Evolutionary conservation across 2,329 filamentous ascomycete genomes (phyloP).

Genomic region (Tolypocladium inflatum): DNA sequence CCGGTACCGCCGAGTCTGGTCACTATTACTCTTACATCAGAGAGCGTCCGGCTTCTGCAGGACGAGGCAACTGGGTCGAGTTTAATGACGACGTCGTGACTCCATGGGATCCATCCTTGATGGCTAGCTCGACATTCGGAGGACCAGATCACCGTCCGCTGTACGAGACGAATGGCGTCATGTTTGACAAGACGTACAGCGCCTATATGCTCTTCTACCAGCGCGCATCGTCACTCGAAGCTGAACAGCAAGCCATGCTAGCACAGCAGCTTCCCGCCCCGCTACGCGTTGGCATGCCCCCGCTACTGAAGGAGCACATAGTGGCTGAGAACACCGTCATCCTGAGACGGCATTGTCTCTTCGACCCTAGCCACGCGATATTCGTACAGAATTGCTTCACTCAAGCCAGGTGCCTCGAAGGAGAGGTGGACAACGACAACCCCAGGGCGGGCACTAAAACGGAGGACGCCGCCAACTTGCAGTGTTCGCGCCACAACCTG

Average conservation of each 20-base stretch:
- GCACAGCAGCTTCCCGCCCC: conserved; percentile 18
- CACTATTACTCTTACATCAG: conserved; percentile 97
- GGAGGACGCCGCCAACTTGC: background rate
- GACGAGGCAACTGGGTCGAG: conserved; percentile 62
- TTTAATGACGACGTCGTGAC: conserved; percentile 88
- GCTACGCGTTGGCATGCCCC: conserved; percentile 34
- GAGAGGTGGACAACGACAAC: background rate
- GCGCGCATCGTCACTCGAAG: conserved; percentile 56
- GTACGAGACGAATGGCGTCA: conserved; percentile 32
- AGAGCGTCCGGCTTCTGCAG: conserved; percentile 53
- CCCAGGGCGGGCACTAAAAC: background rate
- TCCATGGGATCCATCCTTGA: conserved; percentile 61
- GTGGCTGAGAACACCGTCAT: conserved; percentile 62
- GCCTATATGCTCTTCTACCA: conserved; percentile 99
- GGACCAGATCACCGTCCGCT: conserved; percentile 48
- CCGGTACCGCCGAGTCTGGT: conserved; percentile 84
- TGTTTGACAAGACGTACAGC: conserved; percentile 65
- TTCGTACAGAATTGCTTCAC: conserved; percentile 58
- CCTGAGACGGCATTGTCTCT: conserved; percentile 69
- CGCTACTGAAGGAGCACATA: conserved; percentile 48
- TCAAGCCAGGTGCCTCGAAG: conserved; percentile 40
- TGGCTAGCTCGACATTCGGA: conserved; percentile 75
- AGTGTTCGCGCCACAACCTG: conserved; percentile 12
- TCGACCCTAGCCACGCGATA: conserved; percentile 59
- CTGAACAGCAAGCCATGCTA: conserved; percentile 37